These are phyloP conservation scores for Arabidopsis arenosa DNA, from an alignment of 345 rosid species.

Conservation along the genomic window DNA sequence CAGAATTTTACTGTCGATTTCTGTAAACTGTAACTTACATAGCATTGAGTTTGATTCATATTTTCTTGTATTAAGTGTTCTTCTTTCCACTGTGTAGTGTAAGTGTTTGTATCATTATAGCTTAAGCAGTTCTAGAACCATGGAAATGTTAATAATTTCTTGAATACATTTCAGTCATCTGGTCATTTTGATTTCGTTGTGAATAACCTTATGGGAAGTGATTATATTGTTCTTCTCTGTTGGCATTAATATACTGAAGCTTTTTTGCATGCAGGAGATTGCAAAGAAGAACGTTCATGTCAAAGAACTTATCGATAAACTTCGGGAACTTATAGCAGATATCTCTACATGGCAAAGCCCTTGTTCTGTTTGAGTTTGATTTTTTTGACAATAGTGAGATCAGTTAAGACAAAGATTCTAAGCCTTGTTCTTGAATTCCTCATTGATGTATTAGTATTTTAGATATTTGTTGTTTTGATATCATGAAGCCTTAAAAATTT, in stretches of 20 bases:
- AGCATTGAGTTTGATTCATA: background rate
- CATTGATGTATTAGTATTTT: slow-evolving; percentile 24
- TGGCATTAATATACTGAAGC: background rate
- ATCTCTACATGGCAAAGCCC: slow-evolving; percentile 96
- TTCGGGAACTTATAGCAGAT: slow-evolving; percentile 74
- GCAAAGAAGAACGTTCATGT: slow-evolving; percentile 71
- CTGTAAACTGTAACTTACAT: background rate
- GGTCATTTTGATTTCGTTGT: background rate
- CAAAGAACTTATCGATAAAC: slow-evolving; percentile 81
- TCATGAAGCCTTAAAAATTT: background rate
- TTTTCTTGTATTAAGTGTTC: background rate
- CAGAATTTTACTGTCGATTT: background rate
- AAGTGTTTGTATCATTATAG: slow-evolving; percentile 2
- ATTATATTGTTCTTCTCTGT: background rate
- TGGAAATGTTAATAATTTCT: background rate
- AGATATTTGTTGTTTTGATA: slow-evolving; percentile 6
- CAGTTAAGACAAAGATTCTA: slow-evolving; percentile 13
- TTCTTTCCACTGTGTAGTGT: background rate
- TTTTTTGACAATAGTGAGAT: slow-evolving; percentile 6
- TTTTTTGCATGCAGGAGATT: slow-evolving; percentile 62
- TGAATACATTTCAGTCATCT: background rate
- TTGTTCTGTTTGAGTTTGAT: slow-evolving; percentile 53
- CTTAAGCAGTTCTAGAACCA: slow-evolving; percentile 11
- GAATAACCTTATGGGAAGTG: background rate
- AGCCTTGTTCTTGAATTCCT: slow-evolving; percentile 21